A percentile compares a stretch with the other conserved stretches of the same genome.
Evolutionary conservation across 202 grass and related monocot genomes (phyloP).

Genomic region (Brachypodium distachyon): DNA sequence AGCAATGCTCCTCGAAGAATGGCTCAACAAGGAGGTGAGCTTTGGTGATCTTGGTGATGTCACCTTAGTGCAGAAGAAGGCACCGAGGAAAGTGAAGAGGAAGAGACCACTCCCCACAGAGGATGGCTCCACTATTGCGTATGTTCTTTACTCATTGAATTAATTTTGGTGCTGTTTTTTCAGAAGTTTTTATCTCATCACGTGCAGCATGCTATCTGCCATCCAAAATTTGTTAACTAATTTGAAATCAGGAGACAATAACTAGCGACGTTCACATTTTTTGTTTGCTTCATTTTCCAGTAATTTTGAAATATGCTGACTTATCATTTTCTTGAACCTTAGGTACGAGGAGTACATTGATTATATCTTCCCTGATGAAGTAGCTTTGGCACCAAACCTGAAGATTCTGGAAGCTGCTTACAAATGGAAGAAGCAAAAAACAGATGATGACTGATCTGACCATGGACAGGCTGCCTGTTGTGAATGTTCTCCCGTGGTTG

Average conservation of each 20-base stretch:
- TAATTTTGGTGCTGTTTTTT: slow-evolving; percentile 1
- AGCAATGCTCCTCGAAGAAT: slow-evolving; percentile 94
- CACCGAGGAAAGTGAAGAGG: slow-evolving; percentile 81
- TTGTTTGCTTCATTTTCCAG: background rate
- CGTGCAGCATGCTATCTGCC: background rate
- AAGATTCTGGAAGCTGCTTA: slow-evolving; percentile 89
- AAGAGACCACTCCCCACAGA: slow-evolving; percentile 70
- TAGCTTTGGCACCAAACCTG: slow-evolving; percentile 65
- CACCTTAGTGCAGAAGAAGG: slow-evolving; percentile 80
- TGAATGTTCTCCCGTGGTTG: background rate
- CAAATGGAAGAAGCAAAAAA: slow-evolving; percentile 88
- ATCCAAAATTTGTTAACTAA: background rate
- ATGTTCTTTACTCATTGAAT: slow-evolving; percentile 19
- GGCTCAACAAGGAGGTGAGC: slow-evolving; percentile 72
- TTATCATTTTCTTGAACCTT: slow-evolving; percentile 7
- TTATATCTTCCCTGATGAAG: slow-evolving; percentile 90
- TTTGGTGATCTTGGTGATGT: slow-evolving; percentile 66
- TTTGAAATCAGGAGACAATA: background rate
- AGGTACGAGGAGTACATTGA: slow-evolving; percentile 93
- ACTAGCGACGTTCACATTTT: background rate
- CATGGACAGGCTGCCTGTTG: background rate
- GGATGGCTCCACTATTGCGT: slow-evolving; percentile 68
- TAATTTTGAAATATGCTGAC: slow-evolving; percentile 14
- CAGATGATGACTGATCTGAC: slow-evolving; percentile 37
- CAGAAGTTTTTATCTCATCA: background rate